Base-by-base conservation (phyloP, 2,329 filamentous ascomycete genomes). In the Davidsoniella eucalypti region DNA sequence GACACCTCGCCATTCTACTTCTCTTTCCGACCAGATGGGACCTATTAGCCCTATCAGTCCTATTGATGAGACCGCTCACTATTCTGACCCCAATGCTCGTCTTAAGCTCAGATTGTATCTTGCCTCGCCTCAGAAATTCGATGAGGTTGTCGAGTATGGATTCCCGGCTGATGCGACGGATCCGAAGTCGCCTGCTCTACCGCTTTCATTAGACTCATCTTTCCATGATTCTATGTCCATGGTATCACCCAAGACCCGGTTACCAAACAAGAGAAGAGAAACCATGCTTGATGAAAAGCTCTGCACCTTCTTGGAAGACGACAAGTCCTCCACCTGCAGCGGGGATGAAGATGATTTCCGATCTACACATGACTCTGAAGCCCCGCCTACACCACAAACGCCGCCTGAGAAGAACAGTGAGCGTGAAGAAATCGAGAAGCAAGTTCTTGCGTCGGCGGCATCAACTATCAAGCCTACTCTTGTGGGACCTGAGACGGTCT, bases 101-200 rank as follows among this genome's bases (percentile, higher is more conserved):
- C 72, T 86, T 58, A 94, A 93, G 65, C 69, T 96, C 17, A 80
- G 87, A 10, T 79, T 86, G 5, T 94, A 88, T 59, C 75, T 94
- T 17, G 84, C 85, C 6, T 94, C 87, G 1, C 84, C 88, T 1
- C 85, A 94, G 57, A 94, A 94, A 61, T 96, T 96, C 58, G 90
- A 96, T 61, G 90, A 96, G 64, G 87, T 86, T 1, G 76, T 96
- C 48, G 85, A 94, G 61, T 95, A 93, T 64, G 90, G 90, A 0
- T 96, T 95, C 58, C 87, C 87, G 0, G 78, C 81, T 0, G 69
- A 69, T 17, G 48, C 52, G 6, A 45, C 25, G 10, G 52, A 54
- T 21, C 56, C 55, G n/a, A 55, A 57, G 46, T 52, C 53, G 37
- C 57, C 52, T 5, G 56, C 50, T 8, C 51, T 55, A 44, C 39